A percentile compares a stretch with the other conserved stretches of the same genome.
phyloP scores from a whole-genome alignment of 441 rosid species.

The Melastoma candidum region DNA sequence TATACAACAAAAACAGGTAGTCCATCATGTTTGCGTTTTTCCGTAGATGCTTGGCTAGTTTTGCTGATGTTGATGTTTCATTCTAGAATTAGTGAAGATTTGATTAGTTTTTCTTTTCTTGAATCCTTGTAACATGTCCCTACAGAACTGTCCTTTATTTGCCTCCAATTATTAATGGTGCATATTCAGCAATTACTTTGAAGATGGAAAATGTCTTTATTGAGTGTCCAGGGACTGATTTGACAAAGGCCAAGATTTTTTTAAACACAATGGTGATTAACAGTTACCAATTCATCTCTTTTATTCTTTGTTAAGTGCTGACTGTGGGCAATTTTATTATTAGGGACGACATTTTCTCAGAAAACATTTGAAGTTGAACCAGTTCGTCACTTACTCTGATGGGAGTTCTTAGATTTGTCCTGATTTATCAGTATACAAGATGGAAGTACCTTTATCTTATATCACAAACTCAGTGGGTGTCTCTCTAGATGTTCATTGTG shows the following conservation, averaged over 20 bases:
- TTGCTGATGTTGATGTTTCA: conserved; percentile 4
- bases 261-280: conserved; percentile 73
- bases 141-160: conserved; percentile 77
- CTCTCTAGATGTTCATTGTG: conserved; percentile 26
- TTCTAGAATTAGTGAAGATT: background rate
- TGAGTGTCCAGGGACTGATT: conserved; percentile 94
- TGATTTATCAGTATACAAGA: conserved; percentile 53
- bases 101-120: background rate
- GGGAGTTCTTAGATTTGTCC: conserved; percentile 65
- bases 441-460: conserved; percentile 79
- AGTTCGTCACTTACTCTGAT: conserved; percentile 58
- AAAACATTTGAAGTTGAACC: conserved; percentile 84
- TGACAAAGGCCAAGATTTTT: conserved; percentile 88
- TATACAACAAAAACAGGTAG: conserved; percentile 72
- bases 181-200: conserved; percentile 86
- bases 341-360: conserved; percentile 66
- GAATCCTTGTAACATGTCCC: conserved; percentile 12
- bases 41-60: conserved; percentile 4
- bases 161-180: conserved; percentile 93
- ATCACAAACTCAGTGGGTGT: conserved; percentile 67
- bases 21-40: no score
- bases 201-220: conserved; percentile 88
- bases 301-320: conserved; percentile 8
- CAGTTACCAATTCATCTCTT: conserved; percentile 9
- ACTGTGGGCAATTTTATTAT: conserved; percentile 9